Percentiles rank a stretch among this genome's conserved stretches.
Conservation (phyloP, 257 asterid genomes). For the Parsonsia alboflavescens region DNA sequence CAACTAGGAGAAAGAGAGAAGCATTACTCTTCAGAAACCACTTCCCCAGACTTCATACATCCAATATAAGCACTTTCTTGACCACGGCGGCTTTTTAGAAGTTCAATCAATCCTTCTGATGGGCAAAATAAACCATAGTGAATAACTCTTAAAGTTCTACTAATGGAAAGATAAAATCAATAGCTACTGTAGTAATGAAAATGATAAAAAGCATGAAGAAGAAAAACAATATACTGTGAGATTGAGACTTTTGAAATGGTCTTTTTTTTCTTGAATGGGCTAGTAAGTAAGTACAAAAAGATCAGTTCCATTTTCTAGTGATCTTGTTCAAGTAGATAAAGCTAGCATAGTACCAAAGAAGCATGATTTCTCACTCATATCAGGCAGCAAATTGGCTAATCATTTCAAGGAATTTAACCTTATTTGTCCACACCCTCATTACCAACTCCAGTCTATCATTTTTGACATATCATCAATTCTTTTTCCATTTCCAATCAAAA, state of each 20-base stretch:
- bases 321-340: background rate
- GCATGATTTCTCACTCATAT: background rate
- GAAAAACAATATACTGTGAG: background rate
- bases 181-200: background rate
- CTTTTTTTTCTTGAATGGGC: background rate
- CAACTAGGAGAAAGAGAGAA: conserved; percentile 15
- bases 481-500: background rate
- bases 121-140: conserved; percentile 2
- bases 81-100: conserved; percentile 62
- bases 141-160: background rate
- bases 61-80: conserved; percentile 78
- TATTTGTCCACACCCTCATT: background rate
- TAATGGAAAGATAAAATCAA: background rate
- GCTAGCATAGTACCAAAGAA: background rate
- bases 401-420: background rate
- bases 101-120: conserved; percentile 67
- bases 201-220: background rate
- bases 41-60: conserved; percentile 96
- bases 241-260: background rate
- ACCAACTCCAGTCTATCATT: background rate
- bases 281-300: background rate
- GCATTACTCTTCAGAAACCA: conserved; percentile 73
- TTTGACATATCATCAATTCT: background rate
- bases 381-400: background rate
- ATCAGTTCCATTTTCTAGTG: background rate